Percentiles rank a stretch among this genome's conserved stretches.
Conservation (phyloP, 2,329 filamentous ascomycete species). For the Penicillium sp. region DNA sequence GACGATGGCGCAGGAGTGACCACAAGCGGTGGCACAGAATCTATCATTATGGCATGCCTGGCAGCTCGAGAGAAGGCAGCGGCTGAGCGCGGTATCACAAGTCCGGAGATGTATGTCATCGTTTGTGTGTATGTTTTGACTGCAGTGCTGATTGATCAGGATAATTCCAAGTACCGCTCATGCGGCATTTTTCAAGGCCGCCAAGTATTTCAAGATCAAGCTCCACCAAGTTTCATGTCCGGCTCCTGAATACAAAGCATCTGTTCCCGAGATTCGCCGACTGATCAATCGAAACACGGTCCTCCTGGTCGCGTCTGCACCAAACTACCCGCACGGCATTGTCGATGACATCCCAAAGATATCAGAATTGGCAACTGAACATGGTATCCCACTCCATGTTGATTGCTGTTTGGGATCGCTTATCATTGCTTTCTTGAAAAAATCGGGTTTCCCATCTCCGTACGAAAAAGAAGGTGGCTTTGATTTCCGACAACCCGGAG, state of each 20-base stretch:
- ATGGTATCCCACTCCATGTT: neutral
- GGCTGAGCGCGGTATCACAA: neutral
- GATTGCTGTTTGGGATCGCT: constrained; percentile 1
- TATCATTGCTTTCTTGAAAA: neutral
- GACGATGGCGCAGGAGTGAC: neutral
- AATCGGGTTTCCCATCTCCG: neutral
- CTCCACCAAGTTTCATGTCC: neutral
- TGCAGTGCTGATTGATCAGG: neutral
- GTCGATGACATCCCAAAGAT: neutral
- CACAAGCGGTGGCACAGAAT: neutral
- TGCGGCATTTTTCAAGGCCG: neutral
- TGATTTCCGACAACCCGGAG: neutral
- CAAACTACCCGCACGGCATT: neutral
- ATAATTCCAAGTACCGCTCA: constrained; percentile 1
- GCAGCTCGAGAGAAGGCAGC: constrained; percentile 2
- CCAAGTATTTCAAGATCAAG: neutral
- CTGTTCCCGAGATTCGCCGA: neutral
- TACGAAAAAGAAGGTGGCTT: neutral
- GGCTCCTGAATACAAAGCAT: constrained; percentile 1
- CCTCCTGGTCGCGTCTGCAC: neutral
- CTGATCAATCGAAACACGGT: neutral
- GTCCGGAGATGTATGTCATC: neutral
- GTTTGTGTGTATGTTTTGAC: neutral
- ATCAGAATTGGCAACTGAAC: neutral
- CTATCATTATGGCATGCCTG: constrained; percentile 4